Evolutionary conservation across 108 stramenopile species (phyloP), one percentile per base, ranked within the genome.

Genomic region (Parietichytrium sp.): DNA sequence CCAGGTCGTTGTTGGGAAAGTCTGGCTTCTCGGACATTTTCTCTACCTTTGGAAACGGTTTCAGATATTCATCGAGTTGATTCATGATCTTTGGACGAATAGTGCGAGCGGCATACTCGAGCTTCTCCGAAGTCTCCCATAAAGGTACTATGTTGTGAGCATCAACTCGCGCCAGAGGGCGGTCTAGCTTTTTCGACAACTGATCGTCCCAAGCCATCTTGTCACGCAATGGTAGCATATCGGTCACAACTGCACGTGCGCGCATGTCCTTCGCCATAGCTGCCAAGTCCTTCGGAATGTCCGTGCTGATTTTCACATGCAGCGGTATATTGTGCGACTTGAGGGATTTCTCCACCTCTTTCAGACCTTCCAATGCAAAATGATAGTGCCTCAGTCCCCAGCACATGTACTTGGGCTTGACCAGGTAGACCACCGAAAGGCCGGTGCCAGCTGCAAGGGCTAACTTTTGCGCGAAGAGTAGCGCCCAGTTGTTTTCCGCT

Each of bases 61-160:
- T 87, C 52, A 95, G 80, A 82, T 90, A 98, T 2, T 82, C 80
- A 0, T 87, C 83, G 31, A 94, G 82, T 15, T 92, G 84, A n/a
- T 87, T 89, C 81, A 96, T 85, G 49, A 99, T 96, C 83, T 95
- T 96, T 6, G 93, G 89, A 78, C 98, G 92, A 54, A 99, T 88
- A 3, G 98, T 99, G 6, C 97, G 89, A 7, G 98, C 98, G 52
- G 86, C 85, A n/a, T 92, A 94, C 89, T 99, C 95, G 80, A 93
- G 86, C 85, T 97, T 96, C 33, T 85, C 85, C 3, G 92, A 89
- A 3, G 96, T 96, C 38, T 87, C 83, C 98, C 98, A 99, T 12
- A 95, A 94, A 1, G 98, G 98, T 18, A 97, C 96, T 47, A 99
- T 86, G 78, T 99, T 99, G 87, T 97, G 96, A 0, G 98, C 96